Percentiles rank a stretch among this genome's conserved stretches.
These are phyloP conservation scores for Wickerhamomyces strasburgensis DNA, from an alignment of 805 yeast species.

Conservation along the genomic window DNA sequence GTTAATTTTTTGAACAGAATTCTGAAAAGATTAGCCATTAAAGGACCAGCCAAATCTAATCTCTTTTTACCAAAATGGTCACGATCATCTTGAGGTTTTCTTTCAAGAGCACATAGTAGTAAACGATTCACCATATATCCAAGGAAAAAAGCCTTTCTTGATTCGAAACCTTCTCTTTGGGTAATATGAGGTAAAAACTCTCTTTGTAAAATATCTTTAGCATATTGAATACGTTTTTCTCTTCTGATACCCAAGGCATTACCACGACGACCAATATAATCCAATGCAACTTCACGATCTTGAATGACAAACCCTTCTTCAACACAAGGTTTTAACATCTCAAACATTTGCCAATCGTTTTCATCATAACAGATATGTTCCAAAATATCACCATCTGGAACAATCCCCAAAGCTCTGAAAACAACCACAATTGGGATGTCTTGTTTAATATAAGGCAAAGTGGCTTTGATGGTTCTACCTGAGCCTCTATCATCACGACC, in stretches of 20 bases:
- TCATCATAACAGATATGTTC: constrained; percentile 98
- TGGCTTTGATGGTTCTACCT: constrained; percentile 88
- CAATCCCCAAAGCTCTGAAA: constrained; percentile 96
- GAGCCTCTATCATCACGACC: constrained; percentile 74
- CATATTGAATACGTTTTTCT: constrained; percentile 97
- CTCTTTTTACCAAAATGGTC: constrained; percentile 99
- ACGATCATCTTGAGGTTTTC: constrained; percentile 98
- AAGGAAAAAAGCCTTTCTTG: constrained; percentile 92
- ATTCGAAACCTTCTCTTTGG: constrained; percentile 94
- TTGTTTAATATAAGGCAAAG: constrained; percentile 92
- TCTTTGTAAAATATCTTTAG: constrained; percentile 92
- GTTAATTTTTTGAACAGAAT: constrained; percentile 90
- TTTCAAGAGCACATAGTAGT: constrained; percentile 90
- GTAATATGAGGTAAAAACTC: constrained; percentile 97
- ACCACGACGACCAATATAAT: constrained; percentile 97
- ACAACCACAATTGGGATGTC: constrained; percentile 97
- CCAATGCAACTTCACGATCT: constrained; percentile 96
- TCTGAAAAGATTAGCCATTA: constrained; percentile 92
- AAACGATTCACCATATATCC: constrained; percentile 98
- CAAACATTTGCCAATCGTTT: constrained; percentile 99
- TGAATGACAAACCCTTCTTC: constrained; percentile 98
- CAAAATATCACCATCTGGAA: constrained; percentile 97
- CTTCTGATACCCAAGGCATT: constrained; percentile 93
- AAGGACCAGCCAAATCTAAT: constrained; percentile 97
- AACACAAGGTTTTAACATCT: constrained; percentile 97